Evolutionary conservation across 192 early-diverging fungal genomes (phyloP).

Genomic region (Pilaira anomala): DNA sequence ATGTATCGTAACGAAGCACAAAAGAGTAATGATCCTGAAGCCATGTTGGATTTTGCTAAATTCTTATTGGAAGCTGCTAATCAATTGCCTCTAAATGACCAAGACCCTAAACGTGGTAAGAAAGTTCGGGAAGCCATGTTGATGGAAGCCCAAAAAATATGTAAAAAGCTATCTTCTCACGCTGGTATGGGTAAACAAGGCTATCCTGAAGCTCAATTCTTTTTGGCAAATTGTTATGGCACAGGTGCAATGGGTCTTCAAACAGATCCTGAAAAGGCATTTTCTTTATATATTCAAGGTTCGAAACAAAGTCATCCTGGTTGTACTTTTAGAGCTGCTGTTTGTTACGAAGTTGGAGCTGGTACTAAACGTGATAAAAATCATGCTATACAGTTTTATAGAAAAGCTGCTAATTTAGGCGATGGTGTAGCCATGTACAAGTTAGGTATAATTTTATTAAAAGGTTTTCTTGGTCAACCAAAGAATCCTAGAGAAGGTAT

Average conservation of each 20-base stretch:
- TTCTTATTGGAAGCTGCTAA: conserved; percentile 78
- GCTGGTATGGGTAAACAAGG: conserved; percentile 75
- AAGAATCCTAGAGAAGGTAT: conserved; percentile 88
- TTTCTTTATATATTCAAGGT: conserved; percentile 86
- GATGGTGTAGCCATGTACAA: conserved; percentile 97
- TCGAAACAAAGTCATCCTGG: conserved; percentile 90
- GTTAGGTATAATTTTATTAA: conserved; percentile 86
- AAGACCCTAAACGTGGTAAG: conserved; percentile 61
- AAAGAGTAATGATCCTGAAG: conserved; percentile 66
- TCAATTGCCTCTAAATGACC: conserved; percentile 57
- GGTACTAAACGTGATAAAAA: conserved; percentile 84
- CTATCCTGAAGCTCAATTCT: conserved; percentile 91
- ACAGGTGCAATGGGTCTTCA: conserved; percentile 75
- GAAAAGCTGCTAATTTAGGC: conserved; percentile 86
- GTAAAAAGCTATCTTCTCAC: conserved; percentile 78
- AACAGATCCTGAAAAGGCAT: conserved; percentile 87
- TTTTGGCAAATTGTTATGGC: conserved; percentile 88
- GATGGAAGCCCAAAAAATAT: conserved; percentile 82
- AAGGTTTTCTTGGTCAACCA: conserved; percentile 73
- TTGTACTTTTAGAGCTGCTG: conserved; percentile 89
- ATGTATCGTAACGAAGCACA: conserved; percentile 46
- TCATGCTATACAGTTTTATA: conserved; percentile 88
- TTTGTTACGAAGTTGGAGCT: conserved; percentile 94
- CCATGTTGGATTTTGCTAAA: conserved; percentile 83
- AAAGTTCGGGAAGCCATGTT: conserved; percentile 72